These are phyloP conservation scores for Pythium phragmiticola DNA, from an alignment of 352 stramenopile species.

Conservation along the genomic window DNA sequence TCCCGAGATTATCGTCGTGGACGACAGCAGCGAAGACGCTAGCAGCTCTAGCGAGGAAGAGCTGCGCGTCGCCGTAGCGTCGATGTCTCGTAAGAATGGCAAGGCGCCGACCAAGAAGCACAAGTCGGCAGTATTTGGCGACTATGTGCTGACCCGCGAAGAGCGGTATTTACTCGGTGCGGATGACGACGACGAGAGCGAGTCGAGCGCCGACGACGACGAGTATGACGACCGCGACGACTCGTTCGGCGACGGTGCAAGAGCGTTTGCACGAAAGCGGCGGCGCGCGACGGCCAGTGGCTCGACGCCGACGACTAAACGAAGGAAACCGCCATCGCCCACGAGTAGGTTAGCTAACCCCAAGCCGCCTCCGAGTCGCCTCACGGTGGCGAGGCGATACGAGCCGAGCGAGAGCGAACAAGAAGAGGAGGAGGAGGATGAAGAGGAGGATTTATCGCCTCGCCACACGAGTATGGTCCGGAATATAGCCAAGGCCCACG, in stretches of 20 bases:
- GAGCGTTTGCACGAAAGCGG: constrained; percentile 23
- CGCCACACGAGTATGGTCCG: constrained; percentile 5
- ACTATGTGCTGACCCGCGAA: constrained; percentile 17
- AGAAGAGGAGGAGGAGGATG: constrained; percentile 2
- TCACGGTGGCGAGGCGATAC: neutral
- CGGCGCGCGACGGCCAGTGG: neutral
- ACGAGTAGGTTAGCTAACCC: neutral
- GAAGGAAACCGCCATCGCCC: neutral
- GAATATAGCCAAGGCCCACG: constrained; percentile 6
- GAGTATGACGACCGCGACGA: constrained; percentile 26
- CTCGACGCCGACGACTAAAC: neutral
- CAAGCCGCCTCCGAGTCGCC: neutral
- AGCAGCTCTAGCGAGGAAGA: neutral
- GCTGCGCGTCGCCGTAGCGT: neutral
- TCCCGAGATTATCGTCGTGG: constrained; percentile 20
- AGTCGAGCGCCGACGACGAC: constrained; percentile 24
- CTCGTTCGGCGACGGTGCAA: constrained; percentile 20
- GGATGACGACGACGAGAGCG: constrained; percentile 16
- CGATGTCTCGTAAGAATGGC: neutral
- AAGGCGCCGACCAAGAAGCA: constrained; percentile 1
- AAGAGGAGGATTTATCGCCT: neutral
- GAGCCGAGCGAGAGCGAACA: neutral
- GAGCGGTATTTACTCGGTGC: constrained; percentile 15
- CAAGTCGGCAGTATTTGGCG: constrained; percentile 8
- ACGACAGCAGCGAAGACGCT: constrained; percentile 22